phyloP scores from a whole-genome alignment of 306 rosid genomes.

The Cucumis melo region DNA sequence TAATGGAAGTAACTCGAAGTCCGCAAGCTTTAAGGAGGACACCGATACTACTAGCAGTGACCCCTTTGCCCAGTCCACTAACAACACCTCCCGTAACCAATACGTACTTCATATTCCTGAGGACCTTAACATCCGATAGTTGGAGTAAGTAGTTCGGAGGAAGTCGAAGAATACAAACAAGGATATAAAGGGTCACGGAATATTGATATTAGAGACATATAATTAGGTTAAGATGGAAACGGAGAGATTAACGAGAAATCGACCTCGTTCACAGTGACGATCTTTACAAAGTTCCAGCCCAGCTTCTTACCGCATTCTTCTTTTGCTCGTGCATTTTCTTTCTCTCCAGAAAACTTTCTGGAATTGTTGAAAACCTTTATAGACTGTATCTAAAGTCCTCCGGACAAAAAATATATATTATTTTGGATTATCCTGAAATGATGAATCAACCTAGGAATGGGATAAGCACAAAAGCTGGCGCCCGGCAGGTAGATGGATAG shows the following conservation, averaged over 20 bases:
- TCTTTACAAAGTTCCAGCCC: constrained; percentile 2
- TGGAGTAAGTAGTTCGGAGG: background rate
- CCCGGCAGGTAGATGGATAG: background rate
- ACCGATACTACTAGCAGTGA: constrained; percentile 8
- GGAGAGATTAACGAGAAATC: constrained; percentile 7
- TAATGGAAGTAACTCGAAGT: constrained; percentile 7
- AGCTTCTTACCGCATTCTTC: background rate
- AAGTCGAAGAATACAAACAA: background rate
- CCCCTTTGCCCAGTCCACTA: constrained; percentile 9
- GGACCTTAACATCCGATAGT: background rate
- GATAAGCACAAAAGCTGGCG: constrained; percentile 6
- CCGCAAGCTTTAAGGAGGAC: constrained; percentile 7
- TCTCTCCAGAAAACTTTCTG: background rate
- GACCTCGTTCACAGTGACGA: constrained; percentile 5
- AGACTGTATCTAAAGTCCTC: background rate
- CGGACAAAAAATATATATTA: background rate
- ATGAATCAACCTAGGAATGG: constrained; percentile 7
- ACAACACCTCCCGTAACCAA: constrained; percentile 7
- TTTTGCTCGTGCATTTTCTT: background rate
- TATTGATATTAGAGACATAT: background rate
- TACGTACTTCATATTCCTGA: constrained; percentile 5
- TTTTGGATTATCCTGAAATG: background rate
- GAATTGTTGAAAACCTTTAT: background rate
- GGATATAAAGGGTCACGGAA: background rate
- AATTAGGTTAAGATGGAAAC: background rate